Evolutionary conservation across 768 basidiomycete species (phyloP).

Genomic region (Naganishia vishniacii): DNA sequence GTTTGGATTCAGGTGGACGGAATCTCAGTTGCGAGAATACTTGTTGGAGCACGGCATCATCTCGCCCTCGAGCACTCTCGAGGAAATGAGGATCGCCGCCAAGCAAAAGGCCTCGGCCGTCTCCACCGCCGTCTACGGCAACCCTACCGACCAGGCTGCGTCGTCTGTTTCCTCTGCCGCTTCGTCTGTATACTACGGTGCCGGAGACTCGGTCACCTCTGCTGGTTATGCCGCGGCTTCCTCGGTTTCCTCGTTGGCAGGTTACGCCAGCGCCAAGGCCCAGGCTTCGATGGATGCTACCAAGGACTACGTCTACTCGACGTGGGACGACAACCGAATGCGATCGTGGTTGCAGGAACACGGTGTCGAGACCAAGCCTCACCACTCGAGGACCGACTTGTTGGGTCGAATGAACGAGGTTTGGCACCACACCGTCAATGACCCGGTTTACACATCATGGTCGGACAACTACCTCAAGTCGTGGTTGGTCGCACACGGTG

Average conservation of each 20-base stretch:
- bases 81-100: conserved; percentile 72
- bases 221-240: conserved; percentile 36
- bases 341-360: conserved; percentile 64
- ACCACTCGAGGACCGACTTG: conserved; percentile 64
- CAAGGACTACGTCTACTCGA: conserved; percentile 81
- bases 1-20: conserved; percentile 61
- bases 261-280: conserved; percentile 45
- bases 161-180: conserved; percentile 39
- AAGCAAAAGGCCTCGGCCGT: conserved; percentile 61
- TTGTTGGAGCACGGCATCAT: conserved; percentile 82
- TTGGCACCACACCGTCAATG: conserved; percentile 57
- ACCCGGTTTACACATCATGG: conserved; percentile 78
- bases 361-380: conserved; percentile 60
- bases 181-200: conserved; percentile 34
- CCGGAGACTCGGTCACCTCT: conserved; percentile 41
- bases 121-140: conserved; percentile 55
- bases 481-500: conserved; percentile 75
- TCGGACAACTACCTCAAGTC: conserved; percentile 73
- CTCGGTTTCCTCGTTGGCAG: conserved; percentile 37
- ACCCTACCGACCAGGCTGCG: conserved; percentile 50
- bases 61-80: conserved; percentile 68
- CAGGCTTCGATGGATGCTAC: conserved; percentile 57
- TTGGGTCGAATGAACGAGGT: conserved; percentile 63
- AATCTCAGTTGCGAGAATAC: conserved; percentile 72
- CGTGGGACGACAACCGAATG: conserved; percentile 77